A percentile compares a stretch with the other conserved stretches of the same genome.
phyloP scores from a whole-genome alignment of 2,329 filamentous ascomycete genomes.

The Microsporum ferrugineum region DNA sequence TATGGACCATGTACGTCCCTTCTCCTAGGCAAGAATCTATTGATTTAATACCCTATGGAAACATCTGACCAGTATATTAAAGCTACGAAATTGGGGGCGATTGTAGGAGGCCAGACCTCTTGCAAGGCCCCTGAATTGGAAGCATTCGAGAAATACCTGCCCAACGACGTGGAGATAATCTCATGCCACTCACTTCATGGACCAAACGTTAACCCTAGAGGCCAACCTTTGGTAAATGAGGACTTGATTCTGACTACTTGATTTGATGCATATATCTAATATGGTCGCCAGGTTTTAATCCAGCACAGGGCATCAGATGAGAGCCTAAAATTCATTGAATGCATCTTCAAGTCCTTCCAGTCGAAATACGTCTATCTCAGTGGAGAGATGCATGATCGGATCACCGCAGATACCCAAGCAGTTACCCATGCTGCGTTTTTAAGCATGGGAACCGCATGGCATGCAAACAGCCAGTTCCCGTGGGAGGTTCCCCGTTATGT shows the following conservation, averaged over 20 bases:
- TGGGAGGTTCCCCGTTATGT: conserved; percentile 96
- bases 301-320: conserved; percentile 74
- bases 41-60: not conserved
- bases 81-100: conserved; percentile 91
- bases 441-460: conserved; percentile 96
- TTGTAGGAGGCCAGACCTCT: conserved; percentile 94
- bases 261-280: not conserved
- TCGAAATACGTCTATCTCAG: conserved; percentile 83
- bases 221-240: conserved; percentile 66
- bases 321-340: conserved; percentile 66
- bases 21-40: not conserved
- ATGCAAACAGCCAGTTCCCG: conserved; percentile 86
- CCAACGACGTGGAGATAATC: conserved; percentile 78
- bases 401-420: conserved; percentile 95
- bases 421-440: conserved; percentile 96
- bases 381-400: conserved; percentile 81
- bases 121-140: conserved; percentile 95
- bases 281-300: conserved; percentile 55
- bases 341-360: conserved; percentile 67
- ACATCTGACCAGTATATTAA: conserved; percentile 14
- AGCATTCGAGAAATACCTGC: conserved; percentile 82
- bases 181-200: conserved; percentile 96
- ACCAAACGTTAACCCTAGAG: conserved; percentile 73
- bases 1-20: conserved; percentile 77
- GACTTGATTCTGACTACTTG: conserved; percentile 8